Conservation (phyloP, 805 yeast species). For the Wickerhamomyces strasburgensis region DNA sequence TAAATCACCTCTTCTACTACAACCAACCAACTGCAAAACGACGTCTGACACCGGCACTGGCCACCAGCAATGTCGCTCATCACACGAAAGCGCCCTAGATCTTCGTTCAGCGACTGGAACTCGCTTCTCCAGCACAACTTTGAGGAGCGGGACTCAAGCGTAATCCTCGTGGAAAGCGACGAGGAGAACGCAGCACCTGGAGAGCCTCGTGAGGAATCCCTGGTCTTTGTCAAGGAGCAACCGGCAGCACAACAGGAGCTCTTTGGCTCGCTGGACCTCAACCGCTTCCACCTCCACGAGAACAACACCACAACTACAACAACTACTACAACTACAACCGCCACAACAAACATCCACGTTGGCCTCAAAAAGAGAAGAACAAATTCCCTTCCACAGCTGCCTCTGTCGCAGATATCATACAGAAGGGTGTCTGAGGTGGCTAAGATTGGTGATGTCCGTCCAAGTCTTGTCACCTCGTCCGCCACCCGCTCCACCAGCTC, state of each 20-base stretch:
- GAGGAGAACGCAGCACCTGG: slow-evolving; percentile 27
- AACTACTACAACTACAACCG: no score
- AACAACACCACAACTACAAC: no score
- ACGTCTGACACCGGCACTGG: slow-evolving; percentile 26
- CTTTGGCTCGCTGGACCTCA: slow-evolving; percentile 4
- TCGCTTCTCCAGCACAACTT: slow-evolving; percentile 18
- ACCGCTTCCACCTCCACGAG: slow-evolving; percentile 15
- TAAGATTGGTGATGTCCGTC: slow-evolving; percentile 39
- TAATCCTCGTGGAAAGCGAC: slow-evolving; percentile 38
- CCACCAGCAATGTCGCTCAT: slow-evolving; percentile 11
- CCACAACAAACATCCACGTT: slow-evolving; percentile 16
- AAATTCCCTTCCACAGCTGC: slow-evolving; percentile 49
- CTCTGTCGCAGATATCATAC: slow-evolving; percentile 42
- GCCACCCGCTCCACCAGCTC: slow-evolving; percentile 5
- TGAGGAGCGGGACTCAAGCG: slow-evolving; percentile 23
- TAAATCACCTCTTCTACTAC: no score
- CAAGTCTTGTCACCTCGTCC: slow-evolving; percentile 24
- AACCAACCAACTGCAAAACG: no score
- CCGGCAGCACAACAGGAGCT: neutral
- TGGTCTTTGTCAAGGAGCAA: slow-evolving; percentile 13
- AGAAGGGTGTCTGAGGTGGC: slow-evolving; percentile 30
- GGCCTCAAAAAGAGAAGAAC: slow-evolving; percentile 43
- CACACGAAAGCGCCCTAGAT: slow-evolving; percentile 35
- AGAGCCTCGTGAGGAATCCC: slow-evolving; percentile 13
- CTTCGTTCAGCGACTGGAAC: slow-evolving; percentile 26